A percentile compares a stretch with the other conserved stretches of the same genome.
Evolutionary conservation across 2,329 filamentous ascomycete species (phyloP).

Genomic region (Colletotrichum scovillei): DNA sequence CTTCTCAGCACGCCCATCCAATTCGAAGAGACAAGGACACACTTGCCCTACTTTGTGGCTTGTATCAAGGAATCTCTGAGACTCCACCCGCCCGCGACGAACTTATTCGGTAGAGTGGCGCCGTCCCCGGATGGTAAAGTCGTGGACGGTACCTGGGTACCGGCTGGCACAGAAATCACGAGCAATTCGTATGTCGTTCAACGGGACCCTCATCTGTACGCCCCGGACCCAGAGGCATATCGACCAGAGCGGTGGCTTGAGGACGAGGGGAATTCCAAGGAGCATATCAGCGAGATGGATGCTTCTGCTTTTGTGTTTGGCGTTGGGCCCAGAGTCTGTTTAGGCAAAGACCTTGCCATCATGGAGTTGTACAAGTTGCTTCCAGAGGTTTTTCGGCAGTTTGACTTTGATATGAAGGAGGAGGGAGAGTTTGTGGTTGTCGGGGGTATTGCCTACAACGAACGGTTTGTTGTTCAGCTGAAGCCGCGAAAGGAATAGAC

Average conservation of each 20-base stretch:
- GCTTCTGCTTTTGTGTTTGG: conserved; percentile 10
- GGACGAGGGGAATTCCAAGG: conserved; percentile 32
- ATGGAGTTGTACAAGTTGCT: conserved; percentile 24
- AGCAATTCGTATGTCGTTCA: conserved; percentile 49
- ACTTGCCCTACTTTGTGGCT: conserved; percentile 17
- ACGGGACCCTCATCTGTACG: conserved; percentile 45
- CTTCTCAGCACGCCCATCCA: conserved; percentile 1
- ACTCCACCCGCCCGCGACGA: conserved; percentile 12
- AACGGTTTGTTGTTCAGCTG: background rate
- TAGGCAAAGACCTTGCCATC: conserved; percentile 11
- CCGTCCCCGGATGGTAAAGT: conserved; percentile 7
- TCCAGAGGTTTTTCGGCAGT: conserved; percentile 15
- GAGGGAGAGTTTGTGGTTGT: conserved; percentile 1
- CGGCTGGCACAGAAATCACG: conserved; percentile 11
- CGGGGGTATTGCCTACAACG: conserved; percentile 1
- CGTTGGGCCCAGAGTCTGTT: conserved; percentile 9
- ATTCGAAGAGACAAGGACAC: conserved; percentile 17
- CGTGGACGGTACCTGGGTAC: conserved; percentile 20
- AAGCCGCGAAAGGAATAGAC: background rate
- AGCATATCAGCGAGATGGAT: conserved; percentile 7
- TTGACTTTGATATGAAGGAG: conserved; percentile 2
- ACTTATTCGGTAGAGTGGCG: conserved; percentile 6
- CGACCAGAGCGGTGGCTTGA: conserved; percentile 55
- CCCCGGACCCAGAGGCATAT: conserved; percentile 48
- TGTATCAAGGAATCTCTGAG: conserved; percentile 25